Conservation (phyloP, 129 eudicot genomes). For the Chrysanthemum lavandulifolium region DNA sequence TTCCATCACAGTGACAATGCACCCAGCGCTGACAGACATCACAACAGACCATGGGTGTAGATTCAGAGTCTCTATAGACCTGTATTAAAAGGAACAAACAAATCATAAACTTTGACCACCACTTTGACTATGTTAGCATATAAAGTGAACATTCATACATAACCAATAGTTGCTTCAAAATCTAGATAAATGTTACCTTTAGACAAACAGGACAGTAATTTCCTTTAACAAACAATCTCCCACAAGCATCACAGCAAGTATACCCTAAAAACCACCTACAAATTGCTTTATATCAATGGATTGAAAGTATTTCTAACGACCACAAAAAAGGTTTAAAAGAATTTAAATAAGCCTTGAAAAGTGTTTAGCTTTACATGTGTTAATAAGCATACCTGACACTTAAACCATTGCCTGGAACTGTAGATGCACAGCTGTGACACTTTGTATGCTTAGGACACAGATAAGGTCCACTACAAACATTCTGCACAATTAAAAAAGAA, state of each 20-base stretch:
- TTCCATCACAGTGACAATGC: constrained; percentile 78
- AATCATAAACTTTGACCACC: neutral
- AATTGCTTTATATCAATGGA: constrained; percentile 5
- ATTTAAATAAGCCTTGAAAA: neutral
- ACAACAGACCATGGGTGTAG: constrained; percentile 91
- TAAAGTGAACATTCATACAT: too few species aligned
- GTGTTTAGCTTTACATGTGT: neutral
- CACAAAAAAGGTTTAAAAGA: neutral
- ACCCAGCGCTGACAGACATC: constrained; percentile 85
- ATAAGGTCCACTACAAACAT: constrained; percentile 86
- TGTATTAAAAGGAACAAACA: constrained; percentile 21
- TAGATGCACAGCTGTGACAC: constrained; percentile 94
- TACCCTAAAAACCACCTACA: constrained; percentile 96
- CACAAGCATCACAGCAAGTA: constrained; percentile 98
- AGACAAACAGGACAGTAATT: constrained; percentile 93
- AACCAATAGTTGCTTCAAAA: too few species aligned
- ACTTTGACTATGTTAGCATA: too few species aligned
- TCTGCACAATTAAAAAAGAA: constrained; percentile 40
- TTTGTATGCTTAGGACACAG: constrained; percentile 91
- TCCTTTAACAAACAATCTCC: constrained; percentile 91
- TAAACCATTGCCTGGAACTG: constrained; percentile 93
- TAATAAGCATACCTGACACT: constrained; percentile 66
- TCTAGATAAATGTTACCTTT: constrained; percentile 47
- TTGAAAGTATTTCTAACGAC: neutral
- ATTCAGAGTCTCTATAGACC: constrained; percentile 89